Evolutionary conservation across 768 basidiomycete genomes (phyloP).

Genomic region (Tulasnella sp.): DNA sequence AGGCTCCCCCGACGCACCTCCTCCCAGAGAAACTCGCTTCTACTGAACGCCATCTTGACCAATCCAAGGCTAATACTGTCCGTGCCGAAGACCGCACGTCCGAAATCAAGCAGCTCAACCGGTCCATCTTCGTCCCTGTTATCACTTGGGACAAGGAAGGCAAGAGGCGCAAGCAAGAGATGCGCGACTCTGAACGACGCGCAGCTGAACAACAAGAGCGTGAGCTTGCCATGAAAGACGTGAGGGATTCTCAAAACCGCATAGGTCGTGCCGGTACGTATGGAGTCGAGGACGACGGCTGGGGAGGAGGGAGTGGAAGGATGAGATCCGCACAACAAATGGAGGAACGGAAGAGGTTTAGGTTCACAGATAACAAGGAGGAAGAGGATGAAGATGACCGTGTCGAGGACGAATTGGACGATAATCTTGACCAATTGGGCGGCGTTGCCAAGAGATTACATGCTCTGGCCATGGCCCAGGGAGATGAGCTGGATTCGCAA

Average conservation of each 20-base stretch:
- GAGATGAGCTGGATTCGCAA: slow-evolving; percentile 81
- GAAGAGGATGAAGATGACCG: slow-evolving; percentile 86
- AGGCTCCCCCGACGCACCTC: background rate
- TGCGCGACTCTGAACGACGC: slow-evolving; percentile 74
- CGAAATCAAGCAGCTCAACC: slow-evolving; percentile 89
- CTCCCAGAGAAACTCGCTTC: slow-evolving; percentile 73
- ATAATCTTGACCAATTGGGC: slow-evolving; percentile 79
- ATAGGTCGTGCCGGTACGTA: slow-evolving; percentile 54
- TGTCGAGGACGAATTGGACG: slow-evolving; percentile 88
- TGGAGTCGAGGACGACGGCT: slow-evolving; percentile 30
- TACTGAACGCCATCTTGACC: slow-evolving; percentile 90
- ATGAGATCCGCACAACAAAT: slow-evolving; percentile 51
- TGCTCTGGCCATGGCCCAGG: slow-evolving; percentile 71
- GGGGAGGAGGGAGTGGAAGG: slow-evolving; percentile 32
- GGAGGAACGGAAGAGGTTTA: slow-evolving; percentile 72
- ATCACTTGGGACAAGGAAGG: slow-evolving; percentile 88
- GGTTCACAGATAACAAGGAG: slow-evolving; percentile 54
- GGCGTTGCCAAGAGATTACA: slow-evolving; percentile 71
- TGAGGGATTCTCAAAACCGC: slow-evolving; percentile 79
- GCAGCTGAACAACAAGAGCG: slow-evolving; percentile 78
- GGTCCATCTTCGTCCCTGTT: slow-evolving; percentile 88
- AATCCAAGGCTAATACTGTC: slow-evolving; percentile 75
- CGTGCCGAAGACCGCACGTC: slow-evolving; percentile 90
- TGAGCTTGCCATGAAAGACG: slow-evolving; percentile 77
- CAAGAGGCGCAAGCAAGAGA: slow-evolving; percentile 82